A percentile compares a stretch with the other conserved stretches of the same genome.
phyloP scores from a whole-genome alignment of 1,284 basidiomycete species.

The Laetiporus sulphureus region DNA sequence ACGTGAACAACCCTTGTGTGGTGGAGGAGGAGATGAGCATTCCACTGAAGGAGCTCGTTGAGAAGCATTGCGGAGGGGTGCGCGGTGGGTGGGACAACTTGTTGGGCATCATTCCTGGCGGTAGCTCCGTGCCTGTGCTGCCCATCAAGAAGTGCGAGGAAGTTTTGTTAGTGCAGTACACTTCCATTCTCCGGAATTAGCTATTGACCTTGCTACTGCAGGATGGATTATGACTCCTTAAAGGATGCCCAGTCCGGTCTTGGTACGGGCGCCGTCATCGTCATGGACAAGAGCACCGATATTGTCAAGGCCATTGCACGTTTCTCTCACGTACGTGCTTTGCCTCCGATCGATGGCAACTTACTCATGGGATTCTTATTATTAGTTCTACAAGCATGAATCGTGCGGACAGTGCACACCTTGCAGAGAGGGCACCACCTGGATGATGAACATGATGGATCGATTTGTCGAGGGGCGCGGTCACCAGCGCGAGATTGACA shows the following conservation, averaged over 20 bases:
- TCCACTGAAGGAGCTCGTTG: slow-evolving; percentile 87
- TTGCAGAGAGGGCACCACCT: slow-evolving; percentile 92
- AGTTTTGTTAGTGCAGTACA: slow-evolving; percentile 60
- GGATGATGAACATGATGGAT: slow-evolving; percentile 99
- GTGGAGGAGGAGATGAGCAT: slow-evolving; percentile 99
- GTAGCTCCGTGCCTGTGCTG: slow-evolving; percentile 92
- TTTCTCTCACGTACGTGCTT: slow-evolving; percentile 67
- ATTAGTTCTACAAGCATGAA: slow-evolving; percentile 94
- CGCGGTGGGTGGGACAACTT: slow-evolving; percentile 95
- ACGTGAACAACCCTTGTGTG: slow-evolving; percentile 98
- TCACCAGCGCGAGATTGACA: slow-evolving; percentile 93
- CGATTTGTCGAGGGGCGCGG: slow-evolving; percentile 86
- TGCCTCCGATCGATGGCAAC: too few relatives aligned
- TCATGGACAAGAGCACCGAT: slow-evolving; percentile 98
- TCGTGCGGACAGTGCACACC: slow-evolving; percentile 98
- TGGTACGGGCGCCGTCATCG: slow-evolving; percentile 96
- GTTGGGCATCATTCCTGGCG: slow-evolving; percentile 91
- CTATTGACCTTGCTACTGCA: slow-evolving; percentile 23
- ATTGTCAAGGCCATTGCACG: slow-evolving; percentile 90
- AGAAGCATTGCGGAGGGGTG: slow-evolving; percentile 96
- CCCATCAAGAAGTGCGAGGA: slow-evolving; percentile 78
- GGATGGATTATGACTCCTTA: slow-evolving; percentile 98
- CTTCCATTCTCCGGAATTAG: background rate
- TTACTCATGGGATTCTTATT: background rate
- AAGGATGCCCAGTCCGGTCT: slow-evolving; percentile 94